Evolutionary conservation across 495 filamentous ascomycete species (phyloP).

Genomic region (Penicillium roqueforti): DNA sequence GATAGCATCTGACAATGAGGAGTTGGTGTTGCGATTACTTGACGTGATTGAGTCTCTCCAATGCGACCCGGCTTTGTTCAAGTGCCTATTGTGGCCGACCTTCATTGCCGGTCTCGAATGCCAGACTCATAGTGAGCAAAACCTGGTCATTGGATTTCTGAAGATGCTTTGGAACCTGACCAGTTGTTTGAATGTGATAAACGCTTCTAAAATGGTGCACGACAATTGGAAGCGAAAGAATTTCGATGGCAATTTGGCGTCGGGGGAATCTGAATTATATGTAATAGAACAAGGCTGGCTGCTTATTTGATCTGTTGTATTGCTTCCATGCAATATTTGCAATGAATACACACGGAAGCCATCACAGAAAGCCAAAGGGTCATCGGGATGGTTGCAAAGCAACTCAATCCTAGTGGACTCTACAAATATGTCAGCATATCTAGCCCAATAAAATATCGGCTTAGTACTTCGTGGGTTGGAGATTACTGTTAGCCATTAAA

Average conservation of each 20-base stretch:
- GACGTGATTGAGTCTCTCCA: slow-evolving; percentile 37
- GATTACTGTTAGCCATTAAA: too few relatives aligned
- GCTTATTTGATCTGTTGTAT: background rate
- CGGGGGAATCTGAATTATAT: background rate
- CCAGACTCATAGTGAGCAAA: background rate
- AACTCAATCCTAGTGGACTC: too few relatives aligned
- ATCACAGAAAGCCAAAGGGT: too few relatives aligned
- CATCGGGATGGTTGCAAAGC: too few relatives aligned
- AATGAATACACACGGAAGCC: too few relatives aligned
- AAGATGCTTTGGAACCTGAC: slow-evolving; percentile 24
- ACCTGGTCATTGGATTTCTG: slow-evolving; percentile 10
- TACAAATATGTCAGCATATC: too few relatives aligned
- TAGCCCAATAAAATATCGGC: too few relatives aligned
- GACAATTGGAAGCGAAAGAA: background rate
- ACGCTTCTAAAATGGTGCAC: slow-evolving; percentile 4
- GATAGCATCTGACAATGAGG: background rate
- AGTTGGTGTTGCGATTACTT: slow-evolving; percentile 36
- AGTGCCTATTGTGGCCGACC: slow-evolving; percentile 50
- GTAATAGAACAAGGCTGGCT: background rate
- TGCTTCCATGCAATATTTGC: background rate
- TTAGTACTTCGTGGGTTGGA: too few relatives aligned
- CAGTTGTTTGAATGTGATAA: slow-evolving; percentile 27
- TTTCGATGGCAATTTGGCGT: background rate
- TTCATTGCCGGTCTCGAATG: slow-evolving; percentile 49
- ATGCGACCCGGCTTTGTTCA: slow-evolving; percentile 42